phyloP scores from a whole-genome alignment of 2,329 filamentous ascomycete genomes.

The Sporothrix globosa region DNA sequence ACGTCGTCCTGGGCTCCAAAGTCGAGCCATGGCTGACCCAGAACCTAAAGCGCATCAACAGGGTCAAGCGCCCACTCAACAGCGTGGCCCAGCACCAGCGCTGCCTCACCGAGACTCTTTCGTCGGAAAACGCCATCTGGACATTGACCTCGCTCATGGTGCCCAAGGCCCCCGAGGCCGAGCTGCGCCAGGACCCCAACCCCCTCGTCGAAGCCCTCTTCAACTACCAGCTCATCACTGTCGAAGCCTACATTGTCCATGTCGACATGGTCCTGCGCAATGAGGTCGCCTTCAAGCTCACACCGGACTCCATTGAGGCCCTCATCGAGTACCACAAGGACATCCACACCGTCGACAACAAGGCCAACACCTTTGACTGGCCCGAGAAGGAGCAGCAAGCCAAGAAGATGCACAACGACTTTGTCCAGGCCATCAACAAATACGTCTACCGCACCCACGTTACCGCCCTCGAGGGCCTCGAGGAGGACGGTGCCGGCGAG shows the following conservation, averaged over 20 bases:
- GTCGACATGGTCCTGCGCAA: constrained; percentile 98
- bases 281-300: constrained; percentile 98
- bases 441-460: constrained; percentile 92
- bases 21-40: constrained; percentile 96
- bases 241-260: constrained; percentile 97
- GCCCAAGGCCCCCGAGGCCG: constrained; percentile 81
- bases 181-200: constrained; percentile 79
- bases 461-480: constrained; percentile 87
- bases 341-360: constrained; percentile 86
- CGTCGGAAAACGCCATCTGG: constrained; percentile 89
- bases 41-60: constrained; percentile 94
- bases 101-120: constrained; percentile 93
- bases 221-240: constrained; percentile 90
- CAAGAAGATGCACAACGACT: constrained; percentile 97
- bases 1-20: constrained; percentile 89
- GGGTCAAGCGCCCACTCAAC: constrained; percentile 95
- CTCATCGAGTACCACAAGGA: constrained; percentile 97
- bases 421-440: constrained; percentile 94
- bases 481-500: constrained; percentile 95
- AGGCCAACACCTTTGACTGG: constrained; percentile 90
- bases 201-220: constrained; percentile 83
- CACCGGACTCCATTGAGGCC: constrained; percentile 87
- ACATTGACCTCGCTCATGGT: constrained; percentile 91
- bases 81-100: constrained; percentile 93
- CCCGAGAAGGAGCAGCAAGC: constrained; percentile 93